Percentiles rank a stretch among this genome's conserved stretches.
Conservation (phyloP, 805 yeast species). For the Sungouiozyma ichnusensis region DNA sequence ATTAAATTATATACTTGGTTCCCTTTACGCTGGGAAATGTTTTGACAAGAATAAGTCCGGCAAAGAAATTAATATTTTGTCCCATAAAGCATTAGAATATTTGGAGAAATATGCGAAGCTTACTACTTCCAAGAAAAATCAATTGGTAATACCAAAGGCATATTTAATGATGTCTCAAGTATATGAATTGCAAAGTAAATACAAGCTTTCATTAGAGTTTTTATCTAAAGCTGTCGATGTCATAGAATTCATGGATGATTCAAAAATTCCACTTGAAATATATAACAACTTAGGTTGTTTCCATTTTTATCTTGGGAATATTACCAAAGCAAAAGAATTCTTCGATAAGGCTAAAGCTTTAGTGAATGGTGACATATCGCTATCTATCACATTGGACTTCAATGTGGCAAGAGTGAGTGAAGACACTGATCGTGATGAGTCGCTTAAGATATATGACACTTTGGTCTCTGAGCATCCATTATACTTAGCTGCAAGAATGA, state of each 20-base stretch:
- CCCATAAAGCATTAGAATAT: constrained; percentile 45
- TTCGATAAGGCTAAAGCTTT: constrained; percentile 38
- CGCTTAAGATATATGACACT: constrained; percentile 36
- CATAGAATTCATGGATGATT: constrained; percentile 26
- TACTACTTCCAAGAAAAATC: constrained; percentile 43
- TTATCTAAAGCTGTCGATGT: constrained; percentile 52
- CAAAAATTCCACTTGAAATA: constrained; percentile 41
- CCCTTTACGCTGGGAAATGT: constrained; percentile 50
- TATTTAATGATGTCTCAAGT: constrained; percentile 57
- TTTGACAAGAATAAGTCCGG: constrained; percentile 13
- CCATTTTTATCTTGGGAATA: constrained; percentile 54
- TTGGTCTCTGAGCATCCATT: constrained; percentile 54
- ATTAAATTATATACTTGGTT: constrained; percentile 65
- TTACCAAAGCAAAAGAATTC: constrained; percentile 43
- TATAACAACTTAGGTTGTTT: constrained; percentile 81
- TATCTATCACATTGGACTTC: constrained; percentile 42
- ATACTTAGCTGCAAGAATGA: constrained; percentile 64
- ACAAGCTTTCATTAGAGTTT: constrained; percentile 55
- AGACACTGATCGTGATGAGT: constrained; percentile 22
- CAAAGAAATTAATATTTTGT: constrained; percentile 14
- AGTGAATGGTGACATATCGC: constrained; percentile 23
- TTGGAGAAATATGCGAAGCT: constrained; percentile 64
- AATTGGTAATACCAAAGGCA: constrained; percentile 54
- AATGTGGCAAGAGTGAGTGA: constrained; percentile 74
- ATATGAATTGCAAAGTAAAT: constrained; percentile 51